Evolutionary conservation across 768 basidiomycete genomes (phyloP).

Genomic region (Suillus lakei): DNA sequence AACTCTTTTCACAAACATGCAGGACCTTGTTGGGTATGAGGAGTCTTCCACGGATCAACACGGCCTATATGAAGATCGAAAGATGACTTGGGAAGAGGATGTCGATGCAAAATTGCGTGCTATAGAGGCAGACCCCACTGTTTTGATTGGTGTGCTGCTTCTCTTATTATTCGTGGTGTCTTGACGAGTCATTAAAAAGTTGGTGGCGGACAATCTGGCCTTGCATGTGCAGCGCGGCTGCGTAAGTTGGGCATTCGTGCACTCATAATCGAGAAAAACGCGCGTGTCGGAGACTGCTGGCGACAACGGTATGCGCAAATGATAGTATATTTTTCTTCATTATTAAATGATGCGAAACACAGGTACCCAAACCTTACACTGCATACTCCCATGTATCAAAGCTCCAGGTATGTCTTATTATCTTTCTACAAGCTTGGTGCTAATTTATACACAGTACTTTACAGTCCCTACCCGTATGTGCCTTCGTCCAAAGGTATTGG

Average conservation of each 20-base stretch:
- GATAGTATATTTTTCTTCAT: constrained; percentile 52
- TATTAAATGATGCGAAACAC: constrained; percentile 18
- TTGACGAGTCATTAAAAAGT: constrained; percentile 35
- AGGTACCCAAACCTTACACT: constrained; percentile 18
- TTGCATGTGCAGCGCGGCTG: constrained; percentile 63
- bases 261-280: constrained; percentile 56
- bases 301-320: constrained; percentile 52
- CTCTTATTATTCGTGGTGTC: neutral
- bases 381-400: constrained; percentile 57
- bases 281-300: constrained; percentile 56
- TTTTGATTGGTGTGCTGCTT: constrained; percentile 33
- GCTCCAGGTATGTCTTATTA: constrained; percentile 41
- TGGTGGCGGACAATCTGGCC: constrained; percentile 64
- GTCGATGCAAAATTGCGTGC: neutral
- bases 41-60: constrained; percentile 29
- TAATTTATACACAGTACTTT: constrained; percentile 42
- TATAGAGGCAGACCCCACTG: constrained; percentile 29
- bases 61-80: neutral
- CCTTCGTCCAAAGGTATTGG: constrained; percentile 42
- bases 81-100: neutral
- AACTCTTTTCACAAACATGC: constrained; percentile 60
- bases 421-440: neutral
- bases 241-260: constrained; percentile 53
- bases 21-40: constrained; percentile 53
- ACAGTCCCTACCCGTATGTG: constrained; percentile 49